Percentiles rank a stretch among this genome's conserved stretches.
Conservation (phyloP, 176 grass and related monocot species). For the Cymbopogon citratus region DNA sequence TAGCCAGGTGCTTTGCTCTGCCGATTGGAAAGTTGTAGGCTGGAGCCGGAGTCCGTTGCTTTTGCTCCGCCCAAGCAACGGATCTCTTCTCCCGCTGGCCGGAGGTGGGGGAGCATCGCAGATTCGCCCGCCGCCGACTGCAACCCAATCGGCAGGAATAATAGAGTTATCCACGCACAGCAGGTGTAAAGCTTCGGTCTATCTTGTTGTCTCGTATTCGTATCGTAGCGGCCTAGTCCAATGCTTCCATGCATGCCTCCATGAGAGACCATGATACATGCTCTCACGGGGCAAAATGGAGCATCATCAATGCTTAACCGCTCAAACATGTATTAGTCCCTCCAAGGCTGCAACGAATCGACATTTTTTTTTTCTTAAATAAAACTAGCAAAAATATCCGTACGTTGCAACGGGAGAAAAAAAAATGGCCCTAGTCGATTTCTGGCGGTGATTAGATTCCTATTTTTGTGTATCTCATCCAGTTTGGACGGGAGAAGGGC, state of each 20-base stretch:
- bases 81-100: not conserved
- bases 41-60: not conserved
- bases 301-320: not conserved
- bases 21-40: not conserved
- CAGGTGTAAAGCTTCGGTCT: not conserved
- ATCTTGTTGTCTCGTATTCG: not conserved
- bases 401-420: too few relatives aligned
- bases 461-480: too few relatives aligned
- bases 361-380: not conserved
- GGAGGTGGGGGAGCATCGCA: not conserved
- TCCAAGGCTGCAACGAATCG: not conserved
- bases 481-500: too few relatives aligned
- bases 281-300: not conserved
- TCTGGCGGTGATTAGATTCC: too few relatives aligned
- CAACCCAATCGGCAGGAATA: not conserved
- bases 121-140: not conserved
- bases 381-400: too few relatives aligned
- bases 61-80: slow-evolving; percentile 6
- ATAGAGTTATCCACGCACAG: not conserved
- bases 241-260: not conserved
- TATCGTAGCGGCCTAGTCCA: not conserved
- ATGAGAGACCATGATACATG: not conserved
- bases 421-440: too few relatives aligned
- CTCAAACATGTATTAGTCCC: too few relatives aligned
- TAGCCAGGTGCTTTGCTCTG: slow-evolving; percentile 2